These are phyloP conservation scores for Pleurozium schreberi DNA, from an alignment of 225 moss, liverwort and hornwort species.

Conservation along the genomic window DNA sequence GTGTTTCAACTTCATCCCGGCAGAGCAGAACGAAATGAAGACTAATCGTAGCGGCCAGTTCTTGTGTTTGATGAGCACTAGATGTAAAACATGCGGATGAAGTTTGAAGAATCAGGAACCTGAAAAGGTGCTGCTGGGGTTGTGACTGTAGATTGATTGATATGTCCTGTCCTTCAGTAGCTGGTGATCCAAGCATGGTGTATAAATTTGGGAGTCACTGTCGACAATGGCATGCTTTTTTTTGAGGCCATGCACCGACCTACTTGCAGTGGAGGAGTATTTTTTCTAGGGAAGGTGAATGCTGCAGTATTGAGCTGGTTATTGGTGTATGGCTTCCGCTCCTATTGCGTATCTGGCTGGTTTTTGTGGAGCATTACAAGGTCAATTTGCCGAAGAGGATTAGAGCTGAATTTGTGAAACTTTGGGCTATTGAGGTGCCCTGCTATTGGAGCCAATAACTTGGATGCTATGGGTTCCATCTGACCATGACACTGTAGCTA, in stretches of 20 bases:
- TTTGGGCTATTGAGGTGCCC: not conserved
- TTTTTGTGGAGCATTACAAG: conserved; percentile 18
- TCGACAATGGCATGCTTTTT: conserved; percentile 39
- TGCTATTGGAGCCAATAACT: not conserved
- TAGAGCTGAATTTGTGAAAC: not conserved
- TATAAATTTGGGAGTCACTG: not conserved
- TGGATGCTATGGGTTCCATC: not conserved
- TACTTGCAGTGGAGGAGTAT: conserved; percentile 29
- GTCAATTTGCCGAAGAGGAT: not conserved
- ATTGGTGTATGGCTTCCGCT: conserved; percentile 35
- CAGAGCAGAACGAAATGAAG: conserved; percentile 10
- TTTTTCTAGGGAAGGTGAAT: conserved; percentile 35
- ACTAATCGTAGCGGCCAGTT: not conserved
- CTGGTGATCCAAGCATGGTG: conserved; percentile 1
- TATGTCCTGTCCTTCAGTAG: not conserved
- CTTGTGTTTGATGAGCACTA: conserved; percentile 7
- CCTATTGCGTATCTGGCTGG: conserved; percentile 12
- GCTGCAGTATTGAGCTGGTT: conserved; percentile 48
- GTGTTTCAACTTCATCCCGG: conserved; percentile 9
- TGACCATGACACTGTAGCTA: not conserved
- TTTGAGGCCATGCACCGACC: conserved; percentile 42
- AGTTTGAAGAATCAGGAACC: conserved; percentile 8
- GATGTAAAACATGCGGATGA: conserved; percentile 17
- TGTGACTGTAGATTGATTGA: not conserved
- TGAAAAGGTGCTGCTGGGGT: not conserved